phyloP scores from a whole-genome alignment of 495 filamentous ascomycete species.

The Aspergillus sclerotiicarbonarius region DNA sequence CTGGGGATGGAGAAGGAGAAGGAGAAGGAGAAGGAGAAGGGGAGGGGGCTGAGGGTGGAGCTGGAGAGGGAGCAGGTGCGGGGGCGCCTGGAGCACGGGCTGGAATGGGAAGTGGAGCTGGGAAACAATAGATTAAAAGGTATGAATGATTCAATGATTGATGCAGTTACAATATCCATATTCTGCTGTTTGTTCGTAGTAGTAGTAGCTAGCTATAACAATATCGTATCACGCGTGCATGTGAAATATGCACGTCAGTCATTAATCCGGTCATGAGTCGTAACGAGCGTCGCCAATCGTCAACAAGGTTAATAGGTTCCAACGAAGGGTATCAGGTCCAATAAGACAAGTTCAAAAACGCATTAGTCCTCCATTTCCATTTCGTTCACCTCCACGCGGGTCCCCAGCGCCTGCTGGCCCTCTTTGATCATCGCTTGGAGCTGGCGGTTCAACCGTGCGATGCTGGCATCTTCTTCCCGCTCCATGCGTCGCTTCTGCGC shows the following conservation, averaged over 20 bases:
- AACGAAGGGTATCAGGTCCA: slow-evolving; percentile 10
- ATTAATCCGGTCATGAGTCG: background rate
- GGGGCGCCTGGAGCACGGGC: too few relatives aligned
- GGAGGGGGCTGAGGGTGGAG: too few relatives aligned
- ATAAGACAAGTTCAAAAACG: background rate
- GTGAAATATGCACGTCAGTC: background rate
- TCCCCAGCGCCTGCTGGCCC: slow-evolving; percentile 81
- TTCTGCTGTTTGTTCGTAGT: background rate
- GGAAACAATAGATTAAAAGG: background rate
- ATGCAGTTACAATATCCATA: background rate
- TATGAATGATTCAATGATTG: background rate
- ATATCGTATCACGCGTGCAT: background rate
- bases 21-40: too few relatives aligned
- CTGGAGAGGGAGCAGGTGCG: too few relatives aligned
- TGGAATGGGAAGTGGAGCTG: too few relatives aligned
- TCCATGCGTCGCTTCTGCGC: slow-evolving; percentile 67
- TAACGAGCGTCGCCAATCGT: slow-evolving; percentile 1
- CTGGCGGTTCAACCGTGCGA: slow-evolving; percentile 73
- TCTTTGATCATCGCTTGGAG: slow-evolving; percentile 83
- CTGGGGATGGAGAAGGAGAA: background rate
- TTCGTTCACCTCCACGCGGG: slow-evolving; percentile 71
- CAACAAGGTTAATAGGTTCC: background rate
- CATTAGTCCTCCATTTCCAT: slow-evolving; percentile 44
- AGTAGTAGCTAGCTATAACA: background rate
- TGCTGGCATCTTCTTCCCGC: slow-evolving; percentile 71